Percentiles rank a stretch among this genome's conserved stretches.
Conservation (phyloP, 129 eudicot species). For the Flaveria ramosissima region DNA sequence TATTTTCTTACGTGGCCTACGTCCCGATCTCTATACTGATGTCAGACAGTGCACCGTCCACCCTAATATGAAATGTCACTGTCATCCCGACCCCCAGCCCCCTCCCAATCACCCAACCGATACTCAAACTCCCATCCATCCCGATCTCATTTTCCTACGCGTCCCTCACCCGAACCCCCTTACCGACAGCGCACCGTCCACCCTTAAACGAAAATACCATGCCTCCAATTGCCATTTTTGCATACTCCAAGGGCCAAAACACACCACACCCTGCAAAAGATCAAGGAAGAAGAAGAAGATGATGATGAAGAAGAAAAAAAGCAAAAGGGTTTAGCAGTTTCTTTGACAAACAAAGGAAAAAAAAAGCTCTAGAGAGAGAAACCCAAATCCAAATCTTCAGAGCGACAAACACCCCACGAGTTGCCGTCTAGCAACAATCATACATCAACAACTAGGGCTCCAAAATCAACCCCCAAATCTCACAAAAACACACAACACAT, state of each 20-base stretch:
- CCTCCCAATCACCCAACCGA: no score
- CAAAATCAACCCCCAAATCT: constrained; percentile 4
- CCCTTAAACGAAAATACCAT: no score
- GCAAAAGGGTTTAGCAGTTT: constrained; percentile 41
- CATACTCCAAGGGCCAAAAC: constrained; percentile 23
- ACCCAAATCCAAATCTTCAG: constrained; percentile 31
- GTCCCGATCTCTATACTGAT: no score
- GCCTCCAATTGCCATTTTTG: background rate
- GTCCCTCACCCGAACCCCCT: no score
- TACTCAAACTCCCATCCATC: no score
- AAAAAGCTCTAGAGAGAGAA: constrained; percentile 32
- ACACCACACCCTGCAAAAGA: background rate
- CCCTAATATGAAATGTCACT: no score
- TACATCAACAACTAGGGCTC: constrained; percentile 26
- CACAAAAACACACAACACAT: background rate
- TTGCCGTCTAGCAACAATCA: constrained; percentile 59
- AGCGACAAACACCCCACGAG: constrained; percentile 54
- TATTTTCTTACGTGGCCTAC: no score
- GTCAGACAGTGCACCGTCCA: no score
- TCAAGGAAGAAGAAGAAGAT: constrained; percentile 15
- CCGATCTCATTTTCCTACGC: no score
- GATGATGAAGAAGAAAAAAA: constrained; percentile 30
- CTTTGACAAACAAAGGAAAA: constrained; percentile 20
- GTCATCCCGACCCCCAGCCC: no score
- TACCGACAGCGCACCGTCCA: no score